phyloP scores from a whole-genome alignment of 768 basidiomycete genomes.

The Floccularia luteovirens region DNA sequence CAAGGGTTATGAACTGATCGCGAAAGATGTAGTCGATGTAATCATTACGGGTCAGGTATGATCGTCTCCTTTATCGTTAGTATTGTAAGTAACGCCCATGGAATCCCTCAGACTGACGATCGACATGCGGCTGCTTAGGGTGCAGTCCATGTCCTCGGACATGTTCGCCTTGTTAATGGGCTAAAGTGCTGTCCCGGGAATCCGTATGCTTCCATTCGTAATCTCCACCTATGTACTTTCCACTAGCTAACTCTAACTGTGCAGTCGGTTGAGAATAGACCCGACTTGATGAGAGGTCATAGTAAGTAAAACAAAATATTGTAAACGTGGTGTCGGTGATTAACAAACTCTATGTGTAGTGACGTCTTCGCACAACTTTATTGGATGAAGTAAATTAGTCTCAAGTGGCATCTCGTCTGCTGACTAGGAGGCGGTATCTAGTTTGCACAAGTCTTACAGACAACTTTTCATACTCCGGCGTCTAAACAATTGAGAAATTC shows the following conservation, averaged over 20 bases:
- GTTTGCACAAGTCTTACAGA: conserved; percentile 32
- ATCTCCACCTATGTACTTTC: too few species aligned
- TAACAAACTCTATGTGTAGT: conserved; percentile 21
- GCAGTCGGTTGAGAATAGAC: conserved; percentile 23
- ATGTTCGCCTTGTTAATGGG: conserved; percentile 53
- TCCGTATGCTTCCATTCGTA: conserved; percentile 27
- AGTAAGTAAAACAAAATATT: conserved; percentile 19
- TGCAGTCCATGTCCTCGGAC: conserved; percentile 44
- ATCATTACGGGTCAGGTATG: conserved; percentile 45
- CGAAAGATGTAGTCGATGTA: conserved; percentile 30
- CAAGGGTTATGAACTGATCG: conserved; percentile 8
- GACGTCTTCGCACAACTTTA: conserved; percentile 41
- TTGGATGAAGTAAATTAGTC: conserved; percentile 34
- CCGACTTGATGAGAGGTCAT: conserved; percentile 39
- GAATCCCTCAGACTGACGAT: conserved; percentile 38
- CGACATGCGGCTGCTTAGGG: conserved; percentile 49
- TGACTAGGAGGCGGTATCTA: conserved; percentile 47
- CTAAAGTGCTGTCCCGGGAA: conserved; percentile 41
- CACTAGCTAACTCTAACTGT: too few species aligned
- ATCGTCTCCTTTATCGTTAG: neutral
- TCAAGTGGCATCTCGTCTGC: conserved; percentile 23
- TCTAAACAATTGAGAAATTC: neutral
- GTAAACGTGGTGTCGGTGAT: conserved; percentile 1
- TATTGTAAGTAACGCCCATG: neutral
- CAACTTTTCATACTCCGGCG: neutral